Conservation (phyloP, 2,329 filamentous ascomycete genomes). For the Talaromyces rugulosus region DNA sequence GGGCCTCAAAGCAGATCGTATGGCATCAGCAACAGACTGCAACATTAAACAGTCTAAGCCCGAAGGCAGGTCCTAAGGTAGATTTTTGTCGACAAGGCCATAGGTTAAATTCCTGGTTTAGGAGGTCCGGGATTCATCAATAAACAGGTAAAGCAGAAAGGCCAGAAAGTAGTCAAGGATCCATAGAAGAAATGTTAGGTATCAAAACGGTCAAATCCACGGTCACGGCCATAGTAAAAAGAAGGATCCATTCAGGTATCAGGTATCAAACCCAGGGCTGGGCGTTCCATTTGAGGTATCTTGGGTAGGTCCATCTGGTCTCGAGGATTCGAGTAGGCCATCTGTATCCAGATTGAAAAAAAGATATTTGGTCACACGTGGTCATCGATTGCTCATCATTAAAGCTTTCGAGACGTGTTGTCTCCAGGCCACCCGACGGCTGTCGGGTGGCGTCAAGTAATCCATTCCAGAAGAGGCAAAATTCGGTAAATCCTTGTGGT, state of each 20-base stretch:
- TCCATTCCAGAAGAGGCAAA: slow-evolving; percentile 14
- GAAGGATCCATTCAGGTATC: slow-evolving; percentile 4
- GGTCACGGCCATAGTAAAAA: slow-evolving; percentile 3
- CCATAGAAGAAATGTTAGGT: slow-evolving; percentile 3
- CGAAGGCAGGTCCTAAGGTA: neutral
- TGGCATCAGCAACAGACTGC: slow-evolving; percentile 3
- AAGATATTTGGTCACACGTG: neutral
- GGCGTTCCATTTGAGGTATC: slow-evolving; percentile 1
- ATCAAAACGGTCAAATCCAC: slow-evolving; percentile 5
- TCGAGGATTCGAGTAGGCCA: slow-evolving; percentile 7
- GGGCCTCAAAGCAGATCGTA: neutral
- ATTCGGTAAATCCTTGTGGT: slow-evolving; percentile 19
- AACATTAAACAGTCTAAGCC: slow-evolving; percentile 6
- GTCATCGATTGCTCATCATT: slow-evolving; percentile 14
- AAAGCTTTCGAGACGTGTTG: slow-evolving; percentile 24
- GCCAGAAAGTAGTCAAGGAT: slow-evolving; percentile 4
- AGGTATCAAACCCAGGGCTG: slow-evolving; percentile 2
- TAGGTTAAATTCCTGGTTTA: neutral
- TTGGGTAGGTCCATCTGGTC: slow-evolving; percentile 8
- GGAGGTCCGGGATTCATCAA: neutral
- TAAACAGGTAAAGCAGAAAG: neutral
- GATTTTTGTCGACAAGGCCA: neutral
- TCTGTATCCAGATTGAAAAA: slow-evolving; percentile 4
- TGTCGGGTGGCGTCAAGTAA: slow-evolving; percentile 16
- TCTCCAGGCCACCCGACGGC: slow-evolving; percentile 31